Base-by-base conservation (phyloP, 371 early-diverging fungal genomes). In the Chytridium lagenaria region DNA sequence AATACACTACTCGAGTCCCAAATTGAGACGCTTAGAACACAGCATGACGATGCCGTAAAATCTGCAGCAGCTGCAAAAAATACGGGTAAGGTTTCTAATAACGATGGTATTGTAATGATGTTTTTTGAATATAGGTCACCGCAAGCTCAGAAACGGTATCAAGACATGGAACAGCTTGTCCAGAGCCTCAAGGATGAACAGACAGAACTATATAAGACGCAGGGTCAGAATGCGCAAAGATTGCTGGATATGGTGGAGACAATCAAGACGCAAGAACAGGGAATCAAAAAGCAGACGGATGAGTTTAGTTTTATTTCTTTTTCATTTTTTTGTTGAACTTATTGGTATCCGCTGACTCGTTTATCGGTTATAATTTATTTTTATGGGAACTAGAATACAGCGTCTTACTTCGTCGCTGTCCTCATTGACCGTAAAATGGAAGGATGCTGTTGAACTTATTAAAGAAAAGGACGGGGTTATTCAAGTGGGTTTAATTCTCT, bases 211-310 rank as follows among this genome's bases (percentile, higher is more conserved):
- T 98, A 96, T 86, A 93, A 93, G 78, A 90, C 92, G 1, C 96
- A 96, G 78, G 92, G 92, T 30, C 87, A 88, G 50, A 96, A 96
- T 83, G 95, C 97, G 12, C 97, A 97, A 77, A 78, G 96, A 49
- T 79, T 98, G 34, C 81, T 98, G 36, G 90, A 91, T 59, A 80
- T 96, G 79, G 93, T 92, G 75, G 97, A 98, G 68, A 82, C 90
- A 36, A 74, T 89, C 70, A 84, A 92, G 67, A 77, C 76, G 28
- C 80, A 85, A 39, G 93, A 95, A 70, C 89, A 87, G 22, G 84
- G 76, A 26, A 84, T 92, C 38, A 88, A 87, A 59, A 84, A 82
- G 57, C 85, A 90, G 73, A 82, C 85, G 22, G 88, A 90, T 75
- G 91, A 92, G 94, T 77, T 50, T 2, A 37, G 44, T 15, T 40